Evolutionary conservation across 2,329 filamentous ascomycete genomes (phyloP).

Genomic region (Curvularia hawaiiensis): DNA sequence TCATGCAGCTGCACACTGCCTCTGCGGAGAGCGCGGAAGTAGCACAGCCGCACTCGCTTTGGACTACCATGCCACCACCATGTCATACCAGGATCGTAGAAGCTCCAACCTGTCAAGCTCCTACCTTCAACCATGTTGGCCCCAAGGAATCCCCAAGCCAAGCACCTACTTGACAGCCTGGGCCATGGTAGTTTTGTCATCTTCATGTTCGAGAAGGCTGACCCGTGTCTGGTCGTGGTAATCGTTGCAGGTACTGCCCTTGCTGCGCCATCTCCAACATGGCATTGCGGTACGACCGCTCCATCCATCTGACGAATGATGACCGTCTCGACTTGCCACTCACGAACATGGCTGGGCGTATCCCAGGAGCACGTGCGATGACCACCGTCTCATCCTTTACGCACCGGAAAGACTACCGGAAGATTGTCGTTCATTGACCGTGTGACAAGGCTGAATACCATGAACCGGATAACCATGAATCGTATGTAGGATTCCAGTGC

Average conservation of each 20-base stretch:
- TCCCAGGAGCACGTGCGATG: conserved; percentile 10
- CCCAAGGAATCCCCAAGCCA: conserved; percentile 6
- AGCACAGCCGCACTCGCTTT: conserved; percentile 9
- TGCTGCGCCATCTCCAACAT: conserved; percentile 9
- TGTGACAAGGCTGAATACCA: neutral
- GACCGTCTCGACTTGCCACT: conserved; percentile 7
- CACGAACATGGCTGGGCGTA: neutral
- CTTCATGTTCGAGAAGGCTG: conserved; percentile 12
- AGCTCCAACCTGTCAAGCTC: conserved; percentile 2
- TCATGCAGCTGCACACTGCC: neutral
- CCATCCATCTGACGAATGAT: conserved; percentile 8
- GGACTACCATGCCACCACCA: neutral
- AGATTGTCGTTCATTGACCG: conserved; percentile 9
- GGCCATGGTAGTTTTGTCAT: conserved; percentile 6
- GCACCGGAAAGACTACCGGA: conserved; percentile 15
- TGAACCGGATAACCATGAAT: conserved; percentile 2
- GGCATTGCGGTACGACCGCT: conserved; percentile 9
- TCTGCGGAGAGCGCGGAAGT: conserved; percentile 10
- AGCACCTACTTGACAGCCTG: neutral
- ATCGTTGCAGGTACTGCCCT: conserved; percentile 10
- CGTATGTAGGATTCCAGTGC: conserved; percentile 4
- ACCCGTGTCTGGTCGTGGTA: conserved; percentile 9
- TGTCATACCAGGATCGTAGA: conserved; percentile 11
- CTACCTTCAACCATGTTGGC: conserved; percentile 6
- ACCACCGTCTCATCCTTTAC: conserved; percentile 6